These are phyloP conservation scores for Mariannaea elegans DNA, from an alignment of 2,329 filamentous ascomycete genomes.

Conservation along the genomic window DNA sequence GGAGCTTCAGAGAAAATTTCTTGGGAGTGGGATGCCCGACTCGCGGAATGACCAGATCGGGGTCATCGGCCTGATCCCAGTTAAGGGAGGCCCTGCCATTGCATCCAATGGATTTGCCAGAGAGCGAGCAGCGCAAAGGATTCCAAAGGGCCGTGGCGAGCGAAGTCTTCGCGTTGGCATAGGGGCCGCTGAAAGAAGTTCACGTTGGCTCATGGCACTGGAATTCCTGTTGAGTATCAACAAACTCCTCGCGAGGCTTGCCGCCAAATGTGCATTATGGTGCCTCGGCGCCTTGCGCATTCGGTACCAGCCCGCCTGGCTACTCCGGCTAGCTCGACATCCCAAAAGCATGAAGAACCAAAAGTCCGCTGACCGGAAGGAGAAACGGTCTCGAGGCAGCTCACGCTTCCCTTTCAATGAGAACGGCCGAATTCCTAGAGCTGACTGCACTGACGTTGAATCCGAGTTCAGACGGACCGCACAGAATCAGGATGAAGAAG, in stretches of 20 bases:
- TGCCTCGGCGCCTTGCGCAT: constrained; percentile 61
- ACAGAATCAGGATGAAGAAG: constrained; percentile 63
- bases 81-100: constrained; percentile 55
- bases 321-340: constrained; percentile 63
- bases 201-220: constrained; percentile 78
- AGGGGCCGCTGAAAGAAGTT: constrained; percentile 80
- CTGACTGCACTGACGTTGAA: constrained; percentile 81
- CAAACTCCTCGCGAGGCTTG: constrained; percentile 45
- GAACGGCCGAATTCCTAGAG: constrained; percentile 62
- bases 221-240: constrained; percentile 82
- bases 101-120: constrained; percentile 70
- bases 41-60: constrained; percentile 62
- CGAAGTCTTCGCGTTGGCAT: constrained; percentile 70
- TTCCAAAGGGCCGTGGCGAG: constrained; percentile 57
- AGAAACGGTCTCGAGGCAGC: constrained; percentile 21
- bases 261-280: constrained; percentile 57
- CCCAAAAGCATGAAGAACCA: constrained; percentile 42
- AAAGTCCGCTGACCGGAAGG: constrained; percentile 25
- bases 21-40: constrained; percentile 56
- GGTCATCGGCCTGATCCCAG: constrained; percentile 63
- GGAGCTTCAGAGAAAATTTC: constrained; percentile 60
- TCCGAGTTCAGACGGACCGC: constrained; percentile 73
- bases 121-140: constrained; percentile 72
- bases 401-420: constrained; percentile 46
- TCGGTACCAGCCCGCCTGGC: constrained; percentile 55